These are phyloP conservation scores for Fusarium sp. DNA, from an alignment of 2,329 filamentous ascomycete genomes.

Conservation along the genomic window DNA sequence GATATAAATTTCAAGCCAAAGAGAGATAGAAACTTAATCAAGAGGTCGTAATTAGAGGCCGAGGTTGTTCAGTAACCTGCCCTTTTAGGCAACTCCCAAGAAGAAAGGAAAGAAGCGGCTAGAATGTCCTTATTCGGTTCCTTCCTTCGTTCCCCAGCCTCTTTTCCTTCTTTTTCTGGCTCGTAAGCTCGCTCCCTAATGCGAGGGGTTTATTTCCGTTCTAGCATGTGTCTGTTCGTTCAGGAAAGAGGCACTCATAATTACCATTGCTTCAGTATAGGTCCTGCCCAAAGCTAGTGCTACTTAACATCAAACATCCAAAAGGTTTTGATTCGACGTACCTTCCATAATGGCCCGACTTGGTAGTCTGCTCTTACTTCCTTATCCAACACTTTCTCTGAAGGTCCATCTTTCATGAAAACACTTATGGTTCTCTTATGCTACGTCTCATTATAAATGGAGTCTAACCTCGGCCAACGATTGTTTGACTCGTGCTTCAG, in stretches of 20 bases:
- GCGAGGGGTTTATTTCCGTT: background rate
- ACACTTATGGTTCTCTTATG: background rate
- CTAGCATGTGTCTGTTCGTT: background rate
- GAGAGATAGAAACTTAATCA: background rate
- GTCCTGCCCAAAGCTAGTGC: background rate
- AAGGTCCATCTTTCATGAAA: background rate
- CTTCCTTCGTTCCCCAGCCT: background rate
- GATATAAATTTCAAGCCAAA: background rate
- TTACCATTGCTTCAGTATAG: background rate
- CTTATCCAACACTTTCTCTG: background rate
- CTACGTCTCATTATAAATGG: background rate
- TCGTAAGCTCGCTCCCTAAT: background rate
- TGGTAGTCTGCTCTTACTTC: background rate
- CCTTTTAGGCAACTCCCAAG: conserved; percentile 31
- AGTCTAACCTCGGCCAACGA: background rate
- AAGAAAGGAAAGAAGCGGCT: conserved; percentile 24
- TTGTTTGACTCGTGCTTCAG: background rate
- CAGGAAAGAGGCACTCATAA: background rate
- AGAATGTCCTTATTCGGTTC: background rate
- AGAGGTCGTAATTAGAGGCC: background rate
- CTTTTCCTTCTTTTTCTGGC: background rate
- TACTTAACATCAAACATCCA: background rate
- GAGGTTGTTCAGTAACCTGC: conserved; percentile 19
- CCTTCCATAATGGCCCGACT: background rate
- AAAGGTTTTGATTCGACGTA: background rate